Conservation (phyloP, 179 eudicot species). For the Patellifolia procumbens region DNA sequence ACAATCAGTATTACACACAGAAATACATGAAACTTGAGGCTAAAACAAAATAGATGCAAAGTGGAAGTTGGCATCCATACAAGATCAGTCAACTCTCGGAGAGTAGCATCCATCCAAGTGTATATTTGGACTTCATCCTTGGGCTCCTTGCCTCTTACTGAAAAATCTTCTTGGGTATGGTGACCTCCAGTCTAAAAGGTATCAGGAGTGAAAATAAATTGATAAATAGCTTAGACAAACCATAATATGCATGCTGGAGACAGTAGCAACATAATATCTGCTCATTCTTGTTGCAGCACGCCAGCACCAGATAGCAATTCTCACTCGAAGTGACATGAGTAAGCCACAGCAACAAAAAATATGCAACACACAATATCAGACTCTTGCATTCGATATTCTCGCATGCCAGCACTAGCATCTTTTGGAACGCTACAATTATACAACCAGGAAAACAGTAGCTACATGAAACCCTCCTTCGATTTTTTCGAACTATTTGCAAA, state of each 20-base stretch:
- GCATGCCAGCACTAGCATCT: neutral
- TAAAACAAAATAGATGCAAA: neutral
- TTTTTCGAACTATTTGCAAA: neutral
- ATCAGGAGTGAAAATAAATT: neutral
- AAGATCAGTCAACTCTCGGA: slow-evolving; percentile 91
- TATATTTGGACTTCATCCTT: slow-evolving; percentile 98
- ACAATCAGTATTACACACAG: slow-evolving; percentile 5
- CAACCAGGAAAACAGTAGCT: neutral
- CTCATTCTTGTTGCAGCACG: neutral
- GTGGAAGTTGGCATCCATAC: slow-evolving; percentile 36
- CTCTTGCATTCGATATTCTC: neutral
- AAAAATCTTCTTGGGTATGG: slow-evolving; percentile 75
- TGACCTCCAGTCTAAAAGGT: slow-evolving; percentile 74
- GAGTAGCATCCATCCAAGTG: slow-evolving; percentile 98
- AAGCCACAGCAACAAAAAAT: neutral
- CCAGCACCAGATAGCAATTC: neutral
- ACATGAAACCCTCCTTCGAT: neutral
- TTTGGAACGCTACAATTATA: neutral
- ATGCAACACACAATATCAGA: neutral
- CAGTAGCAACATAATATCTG: neutral
- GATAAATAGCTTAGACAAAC: neutral
- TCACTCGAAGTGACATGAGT: neutral
- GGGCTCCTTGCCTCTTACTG: slow-evolving; percentile 91
- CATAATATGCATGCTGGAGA: neutral
- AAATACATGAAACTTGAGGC: neutral